phyloP scores from a whole-genome alignment of 257 asterid species.

The Solanum paucissectum region DNA sequence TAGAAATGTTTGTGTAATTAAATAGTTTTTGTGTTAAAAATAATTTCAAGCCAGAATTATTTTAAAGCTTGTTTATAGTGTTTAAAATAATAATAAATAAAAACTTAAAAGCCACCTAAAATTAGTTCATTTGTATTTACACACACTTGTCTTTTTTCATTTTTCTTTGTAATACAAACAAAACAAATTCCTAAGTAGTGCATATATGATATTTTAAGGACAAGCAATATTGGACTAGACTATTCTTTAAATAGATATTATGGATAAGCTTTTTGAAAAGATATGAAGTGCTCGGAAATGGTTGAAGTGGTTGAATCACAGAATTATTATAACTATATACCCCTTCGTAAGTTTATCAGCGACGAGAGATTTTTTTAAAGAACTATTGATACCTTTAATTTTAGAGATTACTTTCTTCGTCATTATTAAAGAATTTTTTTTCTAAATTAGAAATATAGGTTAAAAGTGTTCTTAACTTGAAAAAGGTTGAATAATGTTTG shows the following conservation, averaged over 20 bases:
- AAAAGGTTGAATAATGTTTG: too few relatives aligned
- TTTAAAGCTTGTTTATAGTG: background rate
- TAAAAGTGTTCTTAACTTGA: background rate
- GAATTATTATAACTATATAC: too few relatives aligned
- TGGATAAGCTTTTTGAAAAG: too few relatives aligned
- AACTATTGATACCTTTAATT: background rate
- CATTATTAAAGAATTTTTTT: too few relatives aligned
- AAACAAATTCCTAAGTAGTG: background rate
- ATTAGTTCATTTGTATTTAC: too few relatives aligned
- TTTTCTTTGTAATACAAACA: background rate
- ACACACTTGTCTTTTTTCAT: background rate
- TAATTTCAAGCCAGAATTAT: background rate
- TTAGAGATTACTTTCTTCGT: background rate
- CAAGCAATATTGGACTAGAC: background rate
- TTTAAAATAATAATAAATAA: too few relatives aligned
- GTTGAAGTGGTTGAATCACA: too few relatives aligned
- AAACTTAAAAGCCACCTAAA: background rate
- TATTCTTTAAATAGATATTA: background rate
- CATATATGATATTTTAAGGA: background rate
- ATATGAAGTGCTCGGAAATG: too few relatives aligned
- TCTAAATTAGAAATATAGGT: too few relatives aligned
- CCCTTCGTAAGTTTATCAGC: too few relatives aligned
- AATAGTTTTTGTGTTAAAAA: too few relatives aligned
- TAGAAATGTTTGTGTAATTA: background rate
- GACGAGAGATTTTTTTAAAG: background rate